A percentile compares a stretch with the other conserved stretches of the same genome.
phyloP scores from a whole-genome alignment of 352 stramenopile genomes.

The Plasmopara halstedii region DNA sequence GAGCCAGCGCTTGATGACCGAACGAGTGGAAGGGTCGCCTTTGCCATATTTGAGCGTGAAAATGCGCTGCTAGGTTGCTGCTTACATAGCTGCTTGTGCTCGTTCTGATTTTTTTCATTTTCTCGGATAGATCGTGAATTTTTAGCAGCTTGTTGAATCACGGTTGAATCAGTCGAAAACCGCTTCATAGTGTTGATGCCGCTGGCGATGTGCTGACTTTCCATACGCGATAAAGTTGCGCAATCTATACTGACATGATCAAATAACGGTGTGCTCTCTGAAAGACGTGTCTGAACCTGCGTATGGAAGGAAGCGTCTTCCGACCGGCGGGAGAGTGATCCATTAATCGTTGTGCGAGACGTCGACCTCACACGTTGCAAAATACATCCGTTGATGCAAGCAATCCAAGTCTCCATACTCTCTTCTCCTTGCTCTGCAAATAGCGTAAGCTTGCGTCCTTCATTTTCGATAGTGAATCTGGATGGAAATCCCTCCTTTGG shows the following conservation, averaged over 20 bases:
- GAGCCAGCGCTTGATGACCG: conserved; percentile 64
- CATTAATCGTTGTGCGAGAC: conserved; percentile 21
- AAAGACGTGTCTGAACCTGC: conserved; percentile 23
- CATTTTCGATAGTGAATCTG: conserved; percentile 64
- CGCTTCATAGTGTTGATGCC: conserved; percentile 55
- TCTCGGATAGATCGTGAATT: conserved; percentile 35
- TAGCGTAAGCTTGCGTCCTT: conserved; percentile 58
- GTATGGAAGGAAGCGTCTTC: conserved; percentile 28
- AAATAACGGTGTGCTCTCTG: conserved; percentile 30
- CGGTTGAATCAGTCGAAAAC: conserved; percentile 51
- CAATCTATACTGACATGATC: conserved; percentile 31
- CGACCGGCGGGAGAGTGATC: conserved; percentile 27
- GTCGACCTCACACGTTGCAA: conserved; percentile 19
- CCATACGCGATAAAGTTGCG: conserved; percentile 25
- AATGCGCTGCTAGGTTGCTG: conserved; percentile 29
- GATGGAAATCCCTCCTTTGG: conserved; percentile 52
- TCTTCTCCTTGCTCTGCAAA: conserved; percentile 50
- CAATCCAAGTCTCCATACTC: conserved; percentile 59
- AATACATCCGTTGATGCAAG: conserved; percentile 48
- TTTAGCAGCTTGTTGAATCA: conserved; percentile 53
- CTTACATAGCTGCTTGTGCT: conserved; percentile 18
- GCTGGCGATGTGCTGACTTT: conserved; percentile 18
- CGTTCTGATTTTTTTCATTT: conserved; percentile 34
- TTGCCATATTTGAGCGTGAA: conserved; percentile 18
- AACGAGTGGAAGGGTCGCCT: conserved; percentile 23